Evolutionary conservation across 169 alveolate species (phyloP).

Genomic region (Cystoisospora suis): DNA sequence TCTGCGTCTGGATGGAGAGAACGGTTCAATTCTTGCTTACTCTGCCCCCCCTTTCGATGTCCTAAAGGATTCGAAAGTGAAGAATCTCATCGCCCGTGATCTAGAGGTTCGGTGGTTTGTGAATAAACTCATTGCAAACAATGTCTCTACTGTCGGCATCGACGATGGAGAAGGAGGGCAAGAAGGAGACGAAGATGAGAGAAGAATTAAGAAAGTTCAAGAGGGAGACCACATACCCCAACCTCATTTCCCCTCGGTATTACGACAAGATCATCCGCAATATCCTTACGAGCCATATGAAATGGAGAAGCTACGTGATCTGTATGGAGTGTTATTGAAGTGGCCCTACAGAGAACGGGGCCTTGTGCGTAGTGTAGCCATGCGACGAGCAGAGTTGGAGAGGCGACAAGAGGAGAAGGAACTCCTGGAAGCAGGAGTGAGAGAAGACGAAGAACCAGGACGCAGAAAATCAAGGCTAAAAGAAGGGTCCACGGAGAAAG

Average conservation of each 20-base stretch:
- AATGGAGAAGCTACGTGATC: slow-evolving; percentile 51
- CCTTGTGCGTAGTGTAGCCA: not conserved
- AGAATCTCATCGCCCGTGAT: not conserved
- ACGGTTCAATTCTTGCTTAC: not conserved
- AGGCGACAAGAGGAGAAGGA: slow-evolving; percentile 1
- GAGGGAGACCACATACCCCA: slow-evolving; percentile 50
- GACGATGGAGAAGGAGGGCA: not conserved
- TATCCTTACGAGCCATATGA: slow-evolving; percentile 64
- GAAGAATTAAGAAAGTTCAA: slow-evolving; percentile 32
- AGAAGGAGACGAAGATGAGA: slow-evolving; percentile 20
- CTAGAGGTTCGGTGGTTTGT: not conserved
- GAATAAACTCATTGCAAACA: not conserved
- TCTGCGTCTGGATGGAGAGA: slow-evolving; percentile 14
- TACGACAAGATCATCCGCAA: slow-evolving; percentile 57
- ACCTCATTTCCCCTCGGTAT: slow-evolving; percentile 67
- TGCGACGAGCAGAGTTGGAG: slow-evolving; percentile 9
- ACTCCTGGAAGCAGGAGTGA: not conserved
- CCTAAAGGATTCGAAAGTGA: not conserved
- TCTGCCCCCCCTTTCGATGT: not conserved
- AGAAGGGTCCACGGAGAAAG: not conserved
- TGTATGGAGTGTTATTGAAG: slow-evolving; percentile 62
- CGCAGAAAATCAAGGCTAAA: no score
- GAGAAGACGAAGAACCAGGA: no score
- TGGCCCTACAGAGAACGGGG: slow-evolving; percentile 57
- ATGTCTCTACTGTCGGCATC: not conserved